Evolutionary conservation across 1,284 basidiomycete species (phyloP).

Genomic region (Peniophora sp.): DNA sequence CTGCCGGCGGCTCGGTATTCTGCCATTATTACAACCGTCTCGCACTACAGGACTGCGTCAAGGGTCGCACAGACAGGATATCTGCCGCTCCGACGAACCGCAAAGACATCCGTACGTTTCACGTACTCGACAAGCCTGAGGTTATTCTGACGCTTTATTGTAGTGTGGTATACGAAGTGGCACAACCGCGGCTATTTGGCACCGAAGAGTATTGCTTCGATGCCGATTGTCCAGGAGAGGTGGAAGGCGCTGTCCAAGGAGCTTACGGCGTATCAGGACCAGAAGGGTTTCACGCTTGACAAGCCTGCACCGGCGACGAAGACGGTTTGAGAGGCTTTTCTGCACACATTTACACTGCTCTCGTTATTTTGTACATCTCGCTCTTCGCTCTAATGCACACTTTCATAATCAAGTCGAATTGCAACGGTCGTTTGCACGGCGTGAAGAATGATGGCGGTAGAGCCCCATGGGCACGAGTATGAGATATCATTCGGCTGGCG

Average conservation of each 20-base stretch:
- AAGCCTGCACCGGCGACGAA: neutral
- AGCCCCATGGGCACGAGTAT: slow-evolving; percentile 5
- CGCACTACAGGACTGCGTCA: slow-evolving; percentile 75
- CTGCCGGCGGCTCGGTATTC: slow-evolving; percentile 74
- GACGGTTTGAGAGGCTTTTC: neutral
- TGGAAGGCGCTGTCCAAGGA: slow-evolving; percentile 60
- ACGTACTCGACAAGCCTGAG: neutral
- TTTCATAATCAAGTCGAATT: neutral
- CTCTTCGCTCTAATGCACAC: neutral
- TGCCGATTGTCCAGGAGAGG: slow-evolving; percentile 60
- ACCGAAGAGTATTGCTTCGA: slow-evolving; percentile 40
- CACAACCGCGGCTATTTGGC: slow-evolving; percentile 70
- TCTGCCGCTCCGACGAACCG: slow-evolving; percentile 78
- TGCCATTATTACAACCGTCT: slow-evolving; percentile 92
- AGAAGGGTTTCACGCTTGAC: slow-evolving; percentile 32
- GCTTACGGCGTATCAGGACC: slow-evolving; percentile 50
- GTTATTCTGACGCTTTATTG: slow-evolving; percentile 3
- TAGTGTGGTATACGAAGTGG: slow-evolving; percentile 74
- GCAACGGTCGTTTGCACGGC: neutral
- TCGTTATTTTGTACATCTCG: neutral
- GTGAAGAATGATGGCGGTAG: too few species aligned
- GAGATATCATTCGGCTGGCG: slow-evolving; percentile 21
- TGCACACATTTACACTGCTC: neutral
- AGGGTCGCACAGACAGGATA: slow-evolving; percentile 59
- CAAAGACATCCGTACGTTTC: slow-evolving; percentile 70